Evolutionary conservation across 805 yeast genomes (phyloP).

Genomic region (Millerago galiae): DNA sequence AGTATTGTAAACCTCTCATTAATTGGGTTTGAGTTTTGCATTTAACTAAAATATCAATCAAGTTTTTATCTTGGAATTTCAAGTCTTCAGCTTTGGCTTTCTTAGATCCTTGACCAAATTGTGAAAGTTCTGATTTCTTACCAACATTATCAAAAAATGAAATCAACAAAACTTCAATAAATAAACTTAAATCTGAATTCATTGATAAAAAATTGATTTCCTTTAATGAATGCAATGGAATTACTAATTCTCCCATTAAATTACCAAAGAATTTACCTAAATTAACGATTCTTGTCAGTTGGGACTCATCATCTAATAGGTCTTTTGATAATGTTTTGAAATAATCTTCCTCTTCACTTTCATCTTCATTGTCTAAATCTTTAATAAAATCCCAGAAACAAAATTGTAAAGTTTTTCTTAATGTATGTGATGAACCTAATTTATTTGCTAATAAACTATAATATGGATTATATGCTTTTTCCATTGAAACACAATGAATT

Average conservation of each 20-base stretch:
- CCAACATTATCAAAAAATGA: constrained; percentile 61
- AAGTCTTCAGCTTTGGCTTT: constrained; percentile 29
- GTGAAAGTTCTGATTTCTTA: constrained; percentile 45
- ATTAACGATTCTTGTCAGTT: constrained; percentile 56
- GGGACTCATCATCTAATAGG: constrained; percentile 43
- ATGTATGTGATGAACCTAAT: constrained; percentile 65
- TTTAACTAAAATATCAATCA: constrained; percentile 45
- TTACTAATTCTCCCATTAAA: constrained; percentile 63
- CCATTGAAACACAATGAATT: constrained; percentile 80
- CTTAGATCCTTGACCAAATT: constrained; percentile 24
- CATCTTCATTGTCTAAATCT: constrained; percentile 54
- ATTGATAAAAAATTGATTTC: constrained; percentile 67
- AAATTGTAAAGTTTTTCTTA: constrained; percentile 83
- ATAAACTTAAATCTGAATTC: constrained; percentile 52
- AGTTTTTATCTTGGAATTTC: constrained; percentile 39
- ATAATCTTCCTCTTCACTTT: constrained; percentile 32
- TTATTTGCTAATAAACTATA: constrained; percentile 76
- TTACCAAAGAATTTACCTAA: constrained; percentile 78
- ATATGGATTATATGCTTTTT: constrained; percentile 81
- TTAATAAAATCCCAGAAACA: constrained; percentile 80
- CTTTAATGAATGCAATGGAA: constrained; percentile 68
- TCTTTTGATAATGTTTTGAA: constrained; percentile 24
- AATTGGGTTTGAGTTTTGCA: constrained; percentile 54
- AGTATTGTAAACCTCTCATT: constrained; percentile 60
- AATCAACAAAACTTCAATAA: constrained; percentile 68